Evolutionary conservation across 768 basidiomycete species (phyloP).

Genomic region (Suillus discolor): DNA sequence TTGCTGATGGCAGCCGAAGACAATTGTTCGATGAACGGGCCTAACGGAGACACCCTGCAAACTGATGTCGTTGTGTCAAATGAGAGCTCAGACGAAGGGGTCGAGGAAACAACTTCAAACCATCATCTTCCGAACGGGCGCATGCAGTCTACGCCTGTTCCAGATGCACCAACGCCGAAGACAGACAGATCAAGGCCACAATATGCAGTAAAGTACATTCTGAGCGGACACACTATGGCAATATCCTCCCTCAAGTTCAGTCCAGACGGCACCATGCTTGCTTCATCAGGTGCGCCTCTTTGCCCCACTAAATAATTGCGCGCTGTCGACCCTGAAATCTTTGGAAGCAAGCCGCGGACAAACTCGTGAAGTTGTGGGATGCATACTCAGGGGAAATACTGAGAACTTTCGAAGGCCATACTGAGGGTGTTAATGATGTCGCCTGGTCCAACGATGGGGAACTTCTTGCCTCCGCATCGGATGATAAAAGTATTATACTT

Average conservation of each 20-base stretch:
- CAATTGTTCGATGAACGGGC: not conserved
- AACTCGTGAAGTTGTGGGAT: constrained; percentile 81
- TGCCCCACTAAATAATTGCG: constrained; percentile 9
- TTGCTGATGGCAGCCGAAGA: not conserved
- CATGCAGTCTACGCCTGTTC: not conserved
- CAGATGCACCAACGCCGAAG: not conserved
- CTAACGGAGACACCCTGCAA: not conserved
- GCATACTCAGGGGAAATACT: constrained; percentile 70
- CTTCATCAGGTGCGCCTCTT: constrained; percentile 73
- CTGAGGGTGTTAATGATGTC: constrained; percentile 85
- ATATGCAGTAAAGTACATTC: constrained; percentile 60
- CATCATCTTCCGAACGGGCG: not conserved
- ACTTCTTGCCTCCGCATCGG: constrained; percentile 88
- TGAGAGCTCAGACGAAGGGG: constrained; percentile 1
- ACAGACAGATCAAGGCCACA: constrained; percentile 36
- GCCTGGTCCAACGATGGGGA: constrained; percentile 86
- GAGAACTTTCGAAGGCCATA: constrained; percentile 73
- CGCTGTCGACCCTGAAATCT: constrained; percentile 24
- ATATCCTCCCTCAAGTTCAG: constrained; percentile 90
- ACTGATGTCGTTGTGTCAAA: not conserved
- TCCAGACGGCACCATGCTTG: constrained; percentile 78
- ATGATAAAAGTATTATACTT: constrained; percentile 86
- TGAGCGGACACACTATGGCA: constrained; percentile 82
- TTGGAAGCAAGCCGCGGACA: constrained; percentile 77
- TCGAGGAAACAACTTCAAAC: not conserved